Evolutionary conservation across 2,329 filamentous ascomycete species (phyloP), one percentile per base, ranked within the genome.

Genomic region (Fusarium agapanthi): DNA sequence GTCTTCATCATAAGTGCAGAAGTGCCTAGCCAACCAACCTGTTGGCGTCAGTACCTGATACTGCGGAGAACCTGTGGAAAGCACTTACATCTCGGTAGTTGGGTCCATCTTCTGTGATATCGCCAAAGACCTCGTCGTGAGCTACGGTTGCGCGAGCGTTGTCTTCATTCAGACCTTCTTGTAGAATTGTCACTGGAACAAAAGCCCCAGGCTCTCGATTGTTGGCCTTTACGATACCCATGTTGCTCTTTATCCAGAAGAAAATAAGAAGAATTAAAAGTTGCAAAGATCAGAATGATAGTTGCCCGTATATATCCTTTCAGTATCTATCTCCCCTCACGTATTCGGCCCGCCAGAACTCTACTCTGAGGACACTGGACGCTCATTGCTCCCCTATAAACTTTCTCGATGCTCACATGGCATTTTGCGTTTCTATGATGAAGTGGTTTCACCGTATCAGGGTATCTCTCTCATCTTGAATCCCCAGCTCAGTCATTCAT

Each of bases 1-100:
- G 82, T 84, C 78, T 86, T 85, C 82, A 85, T 83, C 84, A 85
- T 86, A 28, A 86, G 79, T 18, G 81, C 82, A 4, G 80, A 75
- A 20, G 84, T 84, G 32, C 83, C 84, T 8, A 83, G 62, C 84
- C 84, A 86, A 47, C 83, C 83, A 12, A 51, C 84, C 80, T 82
- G 81, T 51, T 43, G 13, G 15, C 35, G 45, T 74, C 18, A 73
- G 55, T 53, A 44, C 24, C 34, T 38, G 34, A 28, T 13, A 41
- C 26, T 14, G 11, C 35, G 28, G 20, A 18, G 10, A 45, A 26
- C 24, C 12, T 30, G 20, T 43, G 10, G n/a, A 18, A 22, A 15
- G 34, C 20, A 60, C 76, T 35, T 71, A 80, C 78, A 60, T 76
- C 75, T 34, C 76, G 77, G 56, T 80, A 80, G 54, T 80, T 79